Conservation (phyloP, 345 rosid genomes). For the rapeseed (Brassica napus) region DNA sequence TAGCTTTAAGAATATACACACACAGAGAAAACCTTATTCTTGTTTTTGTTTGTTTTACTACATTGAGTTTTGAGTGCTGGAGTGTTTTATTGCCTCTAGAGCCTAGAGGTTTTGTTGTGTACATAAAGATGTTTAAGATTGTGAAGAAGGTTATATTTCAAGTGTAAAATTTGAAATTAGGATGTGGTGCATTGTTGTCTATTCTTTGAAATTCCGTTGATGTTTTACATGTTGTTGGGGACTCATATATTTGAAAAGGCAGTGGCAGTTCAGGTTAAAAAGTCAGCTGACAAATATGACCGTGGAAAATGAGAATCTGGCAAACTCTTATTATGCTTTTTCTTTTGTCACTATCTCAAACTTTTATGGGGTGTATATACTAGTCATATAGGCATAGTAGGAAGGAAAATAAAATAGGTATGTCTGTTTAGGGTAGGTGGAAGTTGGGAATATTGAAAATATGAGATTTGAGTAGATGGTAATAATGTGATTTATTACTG, state of each 20-base stretch:
- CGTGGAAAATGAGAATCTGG: constrained; percentile 10
- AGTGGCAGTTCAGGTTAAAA: not conserved
- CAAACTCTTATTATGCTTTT: not conserved
- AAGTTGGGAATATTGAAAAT: too few species aligned
- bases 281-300: constrained; percentile 22
- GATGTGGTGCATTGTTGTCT: constrained; percentile 10
- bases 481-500: too few species aligned
- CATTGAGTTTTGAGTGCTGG: not conserved
- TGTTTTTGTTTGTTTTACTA: constrained; percentile 8
- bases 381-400: too few species aligned
- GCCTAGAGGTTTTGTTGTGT: constrained; percentile 24
- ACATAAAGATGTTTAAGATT: constrained; percentile 24
- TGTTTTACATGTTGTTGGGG: constrained; percentile 7
- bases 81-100: constrained; percentile 15
- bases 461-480: too few species aligned
- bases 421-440: too few species aligned
- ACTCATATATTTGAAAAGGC: not conserved
- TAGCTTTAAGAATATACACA: constrained; percentile 25
- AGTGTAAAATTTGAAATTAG: not conserved
- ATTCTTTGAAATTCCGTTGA: constrained; percentile 5
- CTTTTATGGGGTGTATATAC: not conserved
- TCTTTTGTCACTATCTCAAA: constrained; percentile 16
- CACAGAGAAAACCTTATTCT: not conserved
- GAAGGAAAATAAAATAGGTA: too few species aligned
- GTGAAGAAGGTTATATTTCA: not conserved